Percentiles rank a stretch among this genome's conserved stretches.
These are phyloP conservation scores for Fusarium sp. DNA, from an alignment of 2,329 filamentous ascomycete species.

Conservation along the genomic window DNA sequence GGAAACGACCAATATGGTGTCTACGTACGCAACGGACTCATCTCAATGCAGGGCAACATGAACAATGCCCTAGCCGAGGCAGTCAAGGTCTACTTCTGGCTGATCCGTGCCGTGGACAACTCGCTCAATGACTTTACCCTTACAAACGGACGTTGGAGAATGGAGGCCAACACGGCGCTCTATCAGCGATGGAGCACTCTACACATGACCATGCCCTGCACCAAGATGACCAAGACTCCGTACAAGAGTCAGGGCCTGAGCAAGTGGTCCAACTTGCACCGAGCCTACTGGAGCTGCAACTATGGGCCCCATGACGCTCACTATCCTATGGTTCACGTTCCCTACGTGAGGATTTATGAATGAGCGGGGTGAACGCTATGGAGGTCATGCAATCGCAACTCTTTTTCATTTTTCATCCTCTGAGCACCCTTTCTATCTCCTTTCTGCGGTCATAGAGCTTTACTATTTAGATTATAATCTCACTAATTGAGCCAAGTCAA, in stretches of 20 bases:
- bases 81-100: background rate
- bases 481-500: background rate
- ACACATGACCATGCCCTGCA: background rate
- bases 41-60: background rate
- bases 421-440: background rate
- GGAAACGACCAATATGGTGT: background rate
- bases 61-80: background rate
- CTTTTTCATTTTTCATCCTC: background rate
- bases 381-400: background rate
- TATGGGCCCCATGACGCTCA: background rate
- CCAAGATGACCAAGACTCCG: background rate
- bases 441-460: background rate
- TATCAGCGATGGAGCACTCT: background rate
- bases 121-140: background rate
- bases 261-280: background rate
- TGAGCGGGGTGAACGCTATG: background rate
- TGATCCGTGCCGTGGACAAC: background rate
- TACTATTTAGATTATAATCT: background rate
- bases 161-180: background rate
- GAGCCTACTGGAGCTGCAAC: background rate
- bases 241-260: background rate
- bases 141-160: background rate
- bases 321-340: background rate
- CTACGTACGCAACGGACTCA: background rate
- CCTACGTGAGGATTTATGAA: background rate